Conservation (phyloP, 2,329 filamentous ascomycete species). For the Cytospora paraplurivora region DNA sequence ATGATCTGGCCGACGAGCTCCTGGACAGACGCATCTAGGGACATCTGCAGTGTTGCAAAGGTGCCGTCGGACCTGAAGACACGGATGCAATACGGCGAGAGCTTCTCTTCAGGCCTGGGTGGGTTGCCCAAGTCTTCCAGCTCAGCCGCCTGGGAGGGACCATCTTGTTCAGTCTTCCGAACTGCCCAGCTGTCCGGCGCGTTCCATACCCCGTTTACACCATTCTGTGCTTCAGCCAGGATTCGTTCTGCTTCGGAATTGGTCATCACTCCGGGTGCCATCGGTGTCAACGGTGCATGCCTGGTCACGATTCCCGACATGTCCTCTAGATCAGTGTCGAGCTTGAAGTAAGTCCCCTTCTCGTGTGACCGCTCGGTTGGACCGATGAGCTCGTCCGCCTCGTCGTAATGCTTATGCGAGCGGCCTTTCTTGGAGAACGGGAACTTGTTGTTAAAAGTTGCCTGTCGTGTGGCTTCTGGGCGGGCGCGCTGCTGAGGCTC, state of each 20-base stretch:
- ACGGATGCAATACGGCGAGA: constrained; percentile 83
- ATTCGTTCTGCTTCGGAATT: constrained; percentile 48
- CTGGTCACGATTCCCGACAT: constrained; percentile 89
- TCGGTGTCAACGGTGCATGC: constrained; percentile 69
- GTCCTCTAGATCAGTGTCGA: constrained; percentile 86
- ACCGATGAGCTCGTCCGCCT: constrained; percentile 60
- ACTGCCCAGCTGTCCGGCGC: constrained; percentile 97
- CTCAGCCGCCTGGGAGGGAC: constrained; percentile 56
- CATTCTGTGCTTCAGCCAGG: constrained; percentile 35
- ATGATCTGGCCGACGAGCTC: constrained; percentile 90
- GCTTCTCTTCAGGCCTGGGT: constrained; percentile 73
- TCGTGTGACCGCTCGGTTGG: constrained; percentile 56
- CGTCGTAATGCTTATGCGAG: constrained; percentile 50
- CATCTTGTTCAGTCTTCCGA: constrained; percentile 69
- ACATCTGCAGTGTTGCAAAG: constrained; percentile 87
- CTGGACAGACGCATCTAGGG: constrained; percentile 78
- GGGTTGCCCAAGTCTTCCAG: constrained; percentile 68
- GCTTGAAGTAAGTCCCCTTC: constrained; percentile 65
- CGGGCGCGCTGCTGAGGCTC: constrained; percentile 22
- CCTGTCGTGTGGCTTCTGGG: constrained; percentile 43
- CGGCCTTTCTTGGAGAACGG: constrained; percentile 62
- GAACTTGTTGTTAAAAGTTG: constrained; percentile 64
- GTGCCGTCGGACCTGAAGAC: constrained; percentile 94
- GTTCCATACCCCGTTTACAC: constrained; percentile 72
- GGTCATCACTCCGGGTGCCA: constrained; percentile 57